Evolutionary conservation across 805 yeast genomes (phyloP).

Genomic region (Nakazawaea wickerhamii): DNA sequence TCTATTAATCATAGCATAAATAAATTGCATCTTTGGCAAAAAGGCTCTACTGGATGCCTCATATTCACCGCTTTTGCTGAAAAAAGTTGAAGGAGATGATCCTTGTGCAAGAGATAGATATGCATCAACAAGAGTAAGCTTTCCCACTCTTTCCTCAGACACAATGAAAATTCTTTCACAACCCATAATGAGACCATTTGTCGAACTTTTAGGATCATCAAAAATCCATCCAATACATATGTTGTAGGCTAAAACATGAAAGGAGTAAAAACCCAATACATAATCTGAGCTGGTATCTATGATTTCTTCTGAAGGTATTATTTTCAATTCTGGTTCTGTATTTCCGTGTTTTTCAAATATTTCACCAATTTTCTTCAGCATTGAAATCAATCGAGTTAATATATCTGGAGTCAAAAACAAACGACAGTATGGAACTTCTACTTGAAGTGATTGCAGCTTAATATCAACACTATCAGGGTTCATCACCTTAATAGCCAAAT

Average conservation of each 20-base stretch:
- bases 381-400: conserved; percentile 33
- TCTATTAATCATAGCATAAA: conserved; percentile 30
- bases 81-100: conserved; percentile 41
- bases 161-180: conserved; percentile 68
- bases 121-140: conserved; percentile 61
- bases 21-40: conserved; percentile 62
- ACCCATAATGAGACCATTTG: conserved; percentile 76
- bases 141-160: conserved; percentile 57
- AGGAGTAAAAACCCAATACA: conserved; percentile 36
- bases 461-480: conserved; percentile 28
- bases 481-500: conserved; percentile 36
- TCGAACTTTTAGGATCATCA: conserved; percentile 31
- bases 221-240: conserved; percentile 79
- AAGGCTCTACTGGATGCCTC: conserved; percentile 54
- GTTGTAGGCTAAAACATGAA: conserved; percentile 56
- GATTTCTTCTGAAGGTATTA: conserved; percentile 6
- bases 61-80: conserved; percentile 40
- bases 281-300: conserved; percentile 2
- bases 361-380: conserved; percentile 23
- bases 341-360: neutral
- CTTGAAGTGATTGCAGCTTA: conserved; percentile 40
- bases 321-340: neutral
- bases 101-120: conserved; percentile 72
- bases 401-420: conserved; percentile 51
- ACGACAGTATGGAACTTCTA: conserved; percentile 55